Conservation (phyloP, 176 grass and related monocot genomes). For the Oryza punctata region DNA sequence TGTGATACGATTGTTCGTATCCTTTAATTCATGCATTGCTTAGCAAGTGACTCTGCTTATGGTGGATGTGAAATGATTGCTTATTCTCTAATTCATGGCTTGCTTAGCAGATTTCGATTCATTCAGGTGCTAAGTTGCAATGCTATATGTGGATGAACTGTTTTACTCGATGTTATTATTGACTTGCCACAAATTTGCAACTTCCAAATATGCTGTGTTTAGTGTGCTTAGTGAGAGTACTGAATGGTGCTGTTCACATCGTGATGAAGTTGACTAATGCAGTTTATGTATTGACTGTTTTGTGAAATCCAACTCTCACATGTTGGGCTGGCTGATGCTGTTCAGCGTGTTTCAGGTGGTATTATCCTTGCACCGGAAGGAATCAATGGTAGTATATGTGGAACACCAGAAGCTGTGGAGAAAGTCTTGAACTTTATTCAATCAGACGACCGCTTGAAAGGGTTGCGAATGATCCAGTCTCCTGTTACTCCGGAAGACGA, state of each 20-base stretch:
- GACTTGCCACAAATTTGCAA: background rate
- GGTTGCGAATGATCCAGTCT: constrained; percentile 75
- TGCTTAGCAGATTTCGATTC: background rate
- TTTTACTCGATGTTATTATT: background rate
- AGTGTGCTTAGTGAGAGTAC: background rate
- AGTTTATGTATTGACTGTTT: background rate
- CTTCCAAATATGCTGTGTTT: background rate
- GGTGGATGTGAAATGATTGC: background rate
- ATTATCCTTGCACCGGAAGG: constrained; percentile 96
- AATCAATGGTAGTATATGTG: constrained; percentile 93
- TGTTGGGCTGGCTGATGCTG: constrained; percentile 42
- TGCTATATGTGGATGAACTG: background rate
- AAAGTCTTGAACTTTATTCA: constrained; percentile 83
- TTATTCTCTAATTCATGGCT: background rate
- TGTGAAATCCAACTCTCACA: constrained; percentile 28
- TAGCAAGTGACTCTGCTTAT: background rate
- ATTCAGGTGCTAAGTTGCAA: constrained; percentile 1
- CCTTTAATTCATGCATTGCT: background rate
- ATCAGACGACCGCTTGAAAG: constrained; percentile 68
- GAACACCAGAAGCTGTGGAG: constrained; percentile 66
- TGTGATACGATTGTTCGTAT: background rate
- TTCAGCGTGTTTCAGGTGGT: constrained; percentile 96
- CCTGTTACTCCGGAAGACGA: constrained; percentile 98
- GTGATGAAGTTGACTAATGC: background rate
- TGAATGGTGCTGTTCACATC: background rate